These are phyloP conservation scores for Theileria annulata DNA, from an alignment of 169 alveolate genomes.

Conservation along the genomic window DNA sequence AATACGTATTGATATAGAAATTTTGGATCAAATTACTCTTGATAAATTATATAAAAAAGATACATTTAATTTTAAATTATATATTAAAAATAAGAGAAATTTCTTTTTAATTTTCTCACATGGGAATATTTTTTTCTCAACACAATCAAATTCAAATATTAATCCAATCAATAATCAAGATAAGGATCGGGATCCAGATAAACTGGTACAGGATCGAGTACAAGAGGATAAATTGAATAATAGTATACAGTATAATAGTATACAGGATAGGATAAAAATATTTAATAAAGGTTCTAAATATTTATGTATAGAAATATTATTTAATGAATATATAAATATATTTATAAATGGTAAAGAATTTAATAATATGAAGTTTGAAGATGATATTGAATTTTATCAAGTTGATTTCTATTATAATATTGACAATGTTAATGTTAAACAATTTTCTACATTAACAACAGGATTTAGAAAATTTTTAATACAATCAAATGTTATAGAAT, in stretches of 20 bases:
- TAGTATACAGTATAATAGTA: too few species aligned
- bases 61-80: conserved; percentile 19
- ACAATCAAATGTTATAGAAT: conserved; percentile 1
- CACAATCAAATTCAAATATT: too few species aligned
- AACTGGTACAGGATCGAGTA: too few species aligned
- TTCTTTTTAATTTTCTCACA: conserved; percentile 22
- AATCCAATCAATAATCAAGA: too few species aligned
- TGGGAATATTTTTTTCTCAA: conserved; percentile 34
- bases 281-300: conserved; percentile 14
- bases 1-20: conserved; percentile 38
- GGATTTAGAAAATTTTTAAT: conserved; percentile 55
- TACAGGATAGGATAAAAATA: conserved; percentile 27
- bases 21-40: conserved; percentile 11
- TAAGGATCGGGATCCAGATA: too few species aligned
- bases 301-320: conserved; percentile 40
- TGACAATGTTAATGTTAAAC: conserved; percentile 11
- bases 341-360: conserved; percentile 38
- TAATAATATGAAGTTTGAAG: conserved; percentile 13
- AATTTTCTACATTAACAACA: conserved; percentile 40
- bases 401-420: conserved; percentile 7
- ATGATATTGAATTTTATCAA: background rate
- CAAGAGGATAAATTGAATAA: too few species aligned
- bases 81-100: background rate
- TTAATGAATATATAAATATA: conserved; percentile 16
- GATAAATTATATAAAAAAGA: conserved; percentile 2